These are phyloP conservation scores for Aegilops umbellulata DNA, from an alignment of 176 grass and related monocot species.

Conservation along the genomic window DNA sequence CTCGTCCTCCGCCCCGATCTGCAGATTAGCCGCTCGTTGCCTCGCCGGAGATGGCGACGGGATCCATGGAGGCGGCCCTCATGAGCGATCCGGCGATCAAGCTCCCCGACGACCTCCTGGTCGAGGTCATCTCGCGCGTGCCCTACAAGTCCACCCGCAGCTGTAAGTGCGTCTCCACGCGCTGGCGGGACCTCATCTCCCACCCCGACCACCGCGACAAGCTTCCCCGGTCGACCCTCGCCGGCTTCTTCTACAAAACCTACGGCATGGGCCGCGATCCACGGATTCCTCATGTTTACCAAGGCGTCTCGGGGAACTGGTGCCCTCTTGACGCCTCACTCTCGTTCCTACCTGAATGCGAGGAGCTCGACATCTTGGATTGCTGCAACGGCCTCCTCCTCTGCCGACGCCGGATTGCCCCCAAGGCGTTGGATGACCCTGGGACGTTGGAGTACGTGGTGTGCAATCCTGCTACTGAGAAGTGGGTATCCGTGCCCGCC, in stretches of 20 bases:
- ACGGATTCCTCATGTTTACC: too few relatives aligned
- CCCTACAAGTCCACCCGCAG: neutral
- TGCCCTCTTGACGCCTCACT: too few relatives aligned
- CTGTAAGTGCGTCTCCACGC: neutral
- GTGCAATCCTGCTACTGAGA: too few relatives aligned
- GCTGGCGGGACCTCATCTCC: neutral
- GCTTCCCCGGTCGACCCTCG: neutral
- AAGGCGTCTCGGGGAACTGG: too few relatives aligned
- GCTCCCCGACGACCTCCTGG: neutral
- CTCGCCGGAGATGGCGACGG: neutral
- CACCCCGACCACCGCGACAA: neutral
- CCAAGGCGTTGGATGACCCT: too few relatives aligned
- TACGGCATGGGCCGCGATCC: too few relatives aligned
- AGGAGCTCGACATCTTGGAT: too few relatives aligned
- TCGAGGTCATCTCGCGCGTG: neutral
- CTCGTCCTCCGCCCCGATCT: neutral
- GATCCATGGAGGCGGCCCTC: neutral
- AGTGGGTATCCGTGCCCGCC: too few relatives aligned
- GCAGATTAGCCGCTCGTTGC: neutral
- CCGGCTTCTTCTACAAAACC: neutral
- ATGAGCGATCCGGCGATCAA: neutral
- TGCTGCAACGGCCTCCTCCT: too few relatives aligned
- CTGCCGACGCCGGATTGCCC: too few relatives aligned
- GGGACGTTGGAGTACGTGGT: too few relatives aligned
- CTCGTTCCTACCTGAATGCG: too few relatives aligned